A percentile compares a stretch with the other conserved stretches of the same genome.
Evolutionary conservation across 1,139 yeast species (phyloP).

Genomic region (Candida glucosophila): DNA sequence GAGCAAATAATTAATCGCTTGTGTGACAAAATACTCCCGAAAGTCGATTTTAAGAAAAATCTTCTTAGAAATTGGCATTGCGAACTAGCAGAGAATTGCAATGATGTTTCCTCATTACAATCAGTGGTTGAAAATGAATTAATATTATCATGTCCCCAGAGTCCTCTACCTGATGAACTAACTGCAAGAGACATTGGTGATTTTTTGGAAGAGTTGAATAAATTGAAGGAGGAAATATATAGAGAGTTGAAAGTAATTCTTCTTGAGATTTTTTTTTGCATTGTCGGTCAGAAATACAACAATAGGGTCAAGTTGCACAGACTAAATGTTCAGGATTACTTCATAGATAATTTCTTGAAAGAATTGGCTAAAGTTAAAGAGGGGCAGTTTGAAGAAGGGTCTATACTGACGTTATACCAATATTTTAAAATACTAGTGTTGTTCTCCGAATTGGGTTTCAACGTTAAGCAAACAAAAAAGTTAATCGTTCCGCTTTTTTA

Average conservation of each 20-base stretch:
- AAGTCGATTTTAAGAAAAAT: conserved; percentile 19
- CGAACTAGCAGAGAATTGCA: conserved; percentile 19
- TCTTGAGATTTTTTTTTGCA: conserved; percentile 18
- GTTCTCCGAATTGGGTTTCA: conserved; percentile 31
- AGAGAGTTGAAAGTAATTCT: conserved; percentile 24
- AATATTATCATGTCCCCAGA: conserved; percentile 10
- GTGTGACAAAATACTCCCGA: conserved; percentile 18
- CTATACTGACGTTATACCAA: conserved; percentile 9
- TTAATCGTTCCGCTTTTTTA: conserved; percentile 13
- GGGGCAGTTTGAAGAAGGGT: conserved; percentile 1
- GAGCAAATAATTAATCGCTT: conserved; percentile 10
- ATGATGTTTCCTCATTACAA: conserved; percentile 12
- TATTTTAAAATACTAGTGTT: conserved; percentile 15
- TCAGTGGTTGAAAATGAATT: conserved; percentile 17
- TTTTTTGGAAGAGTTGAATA: conserved; percentile 10
- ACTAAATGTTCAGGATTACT: conserved; percentile 11
- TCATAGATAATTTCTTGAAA: conserved; percentile 12
- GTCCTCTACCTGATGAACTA: conserved; percentile 2
- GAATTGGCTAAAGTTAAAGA: conserved; percentile 1
- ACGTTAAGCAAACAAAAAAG: conserved; percentile 12
- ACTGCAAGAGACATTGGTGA: conserved; percentile 5
- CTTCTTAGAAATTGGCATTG: conserved; percentile 29
- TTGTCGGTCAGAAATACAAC: conserved; percentile 17
- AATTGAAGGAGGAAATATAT: conserved; percentile 16
- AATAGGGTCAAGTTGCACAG: conserved; percentile 16